phyloP scores from a whole-genome alignment of 2,329 filamentous ascomycete species.

The Magnaporthiopsis rhizophila region DNA sequence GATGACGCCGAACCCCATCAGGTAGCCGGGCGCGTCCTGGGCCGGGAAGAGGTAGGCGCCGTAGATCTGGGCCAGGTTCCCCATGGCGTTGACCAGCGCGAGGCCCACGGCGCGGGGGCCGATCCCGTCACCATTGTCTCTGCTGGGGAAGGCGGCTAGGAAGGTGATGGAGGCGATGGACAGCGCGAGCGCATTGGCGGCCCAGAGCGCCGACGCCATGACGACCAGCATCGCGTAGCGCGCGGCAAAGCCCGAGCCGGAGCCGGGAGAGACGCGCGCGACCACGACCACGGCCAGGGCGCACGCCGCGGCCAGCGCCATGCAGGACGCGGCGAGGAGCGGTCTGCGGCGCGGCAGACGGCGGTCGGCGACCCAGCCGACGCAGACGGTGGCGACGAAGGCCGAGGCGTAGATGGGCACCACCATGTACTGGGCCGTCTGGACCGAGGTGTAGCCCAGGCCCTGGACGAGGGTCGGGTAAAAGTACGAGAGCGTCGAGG shows the following conservation, averaged over 20 bases:
- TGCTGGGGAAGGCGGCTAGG: slow-evolving; percentile 27
- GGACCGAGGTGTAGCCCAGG: slow-evolving; percentile 34
- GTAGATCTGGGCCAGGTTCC: slow-evolving; percentile 48
- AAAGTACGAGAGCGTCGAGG: slow-evolving; percentile 43
- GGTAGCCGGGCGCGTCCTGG: slow-evolving; percentile 11
- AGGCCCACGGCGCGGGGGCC: slow-evolving; percentile 36
- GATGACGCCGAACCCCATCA: slow-evolving; percentile 15
- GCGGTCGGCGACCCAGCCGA: slow-evolving; percentile 38
- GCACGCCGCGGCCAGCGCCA: slow-evolving; percentile 30
- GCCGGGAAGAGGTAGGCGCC: slow-evolving; percentile 28
- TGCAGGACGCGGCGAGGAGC: slow-evolving; percentile 37
- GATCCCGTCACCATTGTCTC: slow-evolving; percentile 26
- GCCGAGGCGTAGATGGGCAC: slow-evolving; percentile 45
- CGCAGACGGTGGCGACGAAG: slow-evolving; percentile 38
- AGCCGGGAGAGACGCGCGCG: no score
- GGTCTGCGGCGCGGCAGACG: slow-evolving; percentile 36
- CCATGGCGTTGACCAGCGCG: slow-evolving; percentile 44
- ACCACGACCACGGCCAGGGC: slow-evolving; percentile 28
- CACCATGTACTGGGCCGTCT: slow-evolving; percentile 41
- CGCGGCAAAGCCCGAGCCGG: slow-evolving; percentile 37
- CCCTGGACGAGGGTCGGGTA: slow-evolving; percentile 44
- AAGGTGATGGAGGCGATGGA: slow-evolving; percentile 45
- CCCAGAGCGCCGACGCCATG: slow-evolving; percentile 47
- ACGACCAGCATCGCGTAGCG: slow-evolving; percentile 47
- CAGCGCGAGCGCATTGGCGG: slow-evolving; percentile 41